Evolutionary conservation across 331 rosid genomes (phyloP).

Genomic region (Pyrus hybrid): DNA sequence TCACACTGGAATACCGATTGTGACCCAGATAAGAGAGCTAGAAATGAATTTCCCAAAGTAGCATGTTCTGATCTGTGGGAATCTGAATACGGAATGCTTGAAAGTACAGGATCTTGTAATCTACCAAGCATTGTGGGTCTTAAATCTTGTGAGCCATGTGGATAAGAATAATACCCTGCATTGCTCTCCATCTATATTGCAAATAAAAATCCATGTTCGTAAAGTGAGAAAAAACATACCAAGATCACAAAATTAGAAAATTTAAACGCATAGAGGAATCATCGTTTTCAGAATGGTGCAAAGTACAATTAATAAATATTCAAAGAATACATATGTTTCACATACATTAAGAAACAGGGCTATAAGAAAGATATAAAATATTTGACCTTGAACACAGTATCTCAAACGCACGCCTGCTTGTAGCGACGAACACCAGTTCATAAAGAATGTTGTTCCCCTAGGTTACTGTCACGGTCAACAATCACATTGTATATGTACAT

Average conservation of each 20-base stretch:
- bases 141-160: slow-evolving; percentile 23
- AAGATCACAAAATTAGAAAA: background rate
- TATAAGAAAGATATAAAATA: background rate
- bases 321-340: background rate
- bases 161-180: slow-evolving; percentile 17
- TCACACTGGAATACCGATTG: slow-evolving; percentile 33
- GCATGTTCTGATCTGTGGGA: slow-evolving; percentile 23
- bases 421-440: background rate
- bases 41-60: slow-evolving; percentile 34
- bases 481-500: background rate
- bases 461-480: background rate
- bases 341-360: background rate
- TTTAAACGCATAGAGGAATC: background rate
- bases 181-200: slow-evolving; percentile 23
- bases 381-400: background rate
- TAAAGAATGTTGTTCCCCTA: background rate
- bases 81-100: slow-evolving; percentile 15
- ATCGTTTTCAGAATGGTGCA: background rate
- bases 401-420: background rate
- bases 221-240: background rate
- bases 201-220: background rate
- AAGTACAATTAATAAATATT: background rate
- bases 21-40: slow-evolving; percentile 36
- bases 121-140: slow-evolving; percentile 28
- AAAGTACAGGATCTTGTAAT: slow-evolving; percentile 28